Evolutionary conservation across 768 basidiomycete species (phyloP).

Genomic region (Kwoniella europaea): DNA sequence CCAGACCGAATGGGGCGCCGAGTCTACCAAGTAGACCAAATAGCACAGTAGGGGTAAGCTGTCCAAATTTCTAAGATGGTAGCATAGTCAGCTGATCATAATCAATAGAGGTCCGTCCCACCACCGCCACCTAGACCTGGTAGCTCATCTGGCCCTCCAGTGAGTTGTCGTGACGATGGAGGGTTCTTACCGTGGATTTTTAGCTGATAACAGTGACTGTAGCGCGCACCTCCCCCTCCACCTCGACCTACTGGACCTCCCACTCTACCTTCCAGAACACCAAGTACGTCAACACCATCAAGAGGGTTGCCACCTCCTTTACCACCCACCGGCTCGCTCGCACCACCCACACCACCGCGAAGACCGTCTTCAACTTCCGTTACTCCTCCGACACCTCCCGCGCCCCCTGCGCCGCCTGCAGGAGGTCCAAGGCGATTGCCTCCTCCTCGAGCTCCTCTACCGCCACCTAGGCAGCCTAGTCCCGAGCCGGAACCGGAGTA

Average conservation of each 20-base stretch:
- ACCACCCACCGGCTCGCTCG: constrained; percentile 18
- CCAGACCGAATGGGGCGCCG: constrained; percentile 26
- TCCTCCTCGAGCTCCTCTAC: constrained; percentile 37
- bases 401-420: constrained; percentile 32
- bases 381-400: constrained; percentile 35
- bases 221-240: constrained; percentile 41
- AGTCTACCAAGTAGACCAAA: constrained; percentile 24
- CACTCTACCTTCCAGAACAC: constrained; percentile 48
- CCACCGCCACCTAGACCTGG: constrained; percentile 30
- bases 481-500: constrained; percentile 19
- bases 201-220: not conserved
- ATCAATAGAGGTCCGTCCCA: constrained; percentile 21
- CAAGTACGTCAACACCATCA: constrained; percentile 44
- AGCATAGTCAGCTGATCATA: too few species aligned
- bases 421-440: constrained; percentile 25
- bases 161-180: not conserved
- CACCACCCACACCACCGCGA: constrained; percentile 24
- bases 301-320: constrained; percentile 34
- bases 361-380: constrained; percentile 25
- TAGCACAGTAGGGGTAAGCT: constrained; percentile 24
- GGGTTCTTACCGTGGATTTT: not conserved
- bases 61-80: not conserved
- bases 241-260: constrained; percentile 41
- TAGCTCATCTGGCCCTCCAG: constrained; percentile 18
- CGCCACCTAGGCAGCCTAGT: constrained; percentile 24